Evolutionary conservation across 371 early-diverging fungal genomes (phyloP).

Genomic region (Capillidium rhysosporum): DNA sequence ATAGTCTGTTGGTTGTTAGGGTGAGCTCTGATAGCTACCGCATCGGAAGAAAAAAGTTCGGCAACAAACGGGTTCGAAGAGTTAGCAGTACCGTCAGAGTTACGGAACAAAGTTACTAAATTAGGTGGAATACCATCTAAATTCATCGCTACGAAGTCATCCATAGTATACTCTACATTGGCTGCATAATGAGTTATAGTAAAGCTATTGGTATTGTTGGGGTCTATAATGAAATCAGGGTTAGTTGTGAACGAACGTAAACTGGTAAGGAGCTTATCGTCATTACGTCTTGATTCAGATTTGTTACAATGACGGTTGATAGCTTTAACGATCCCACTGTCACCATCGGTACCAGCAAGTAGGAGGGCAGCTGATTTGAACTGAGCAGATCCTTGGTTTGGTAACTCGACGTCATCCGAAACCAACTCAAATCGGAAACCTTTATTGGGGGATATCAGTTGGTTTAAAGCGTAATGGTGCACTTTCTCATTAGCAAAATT

Average conservation of each 20-base stretch:
- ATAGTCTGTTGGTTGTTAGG: constrained; percentile 53
- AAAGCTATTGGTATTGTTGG: constrained; percentile 19
- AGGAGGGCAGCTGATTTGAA: constrained; percentile 6
- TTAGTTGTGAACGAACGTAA: constrained; percentile 20
- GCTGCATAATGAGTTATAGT: constrained; percentile 20
- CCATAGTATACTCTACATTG: constrained; percentile 26
- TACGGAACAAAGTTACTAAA: constrained; percentile 65
- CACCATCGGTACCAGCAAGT: constrained; percentile 18
- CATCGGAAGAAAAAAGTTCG: constrained; percentile 51
- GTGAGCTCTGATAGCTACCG: constrained; percentile 60
- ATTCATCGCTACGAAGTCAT: constrained; percentile 18
- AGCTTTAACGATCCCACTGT: constrained; percentile 28
- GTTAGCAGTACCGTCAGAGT: constrained; percentile 30
- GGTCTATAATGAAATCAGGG: constrained; percentile 25
- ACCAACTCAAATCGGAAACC: background rate
- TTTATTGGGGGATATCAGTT: background rate
- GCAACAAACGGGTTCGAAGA: constrained; percentile 43
- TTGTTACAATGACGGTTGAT: constrained; percentile 25
- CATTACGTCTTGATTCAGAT: constrained; percentile 16
- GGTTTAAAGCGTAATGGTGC: constrained; percentile 28
- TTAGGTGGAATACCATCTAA: constrained; percentile 53
- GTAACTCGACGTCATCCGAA: background rate
- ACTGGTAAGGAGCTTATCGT: constrained; percentile 14
- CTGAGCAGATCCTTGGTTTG: constrained; percentile 6
- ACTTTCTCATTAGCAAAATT: constrained; percentile 74